Base-by-base conservation (phyloP, 164 flowering plant species). In the Piper betle region DNA sequence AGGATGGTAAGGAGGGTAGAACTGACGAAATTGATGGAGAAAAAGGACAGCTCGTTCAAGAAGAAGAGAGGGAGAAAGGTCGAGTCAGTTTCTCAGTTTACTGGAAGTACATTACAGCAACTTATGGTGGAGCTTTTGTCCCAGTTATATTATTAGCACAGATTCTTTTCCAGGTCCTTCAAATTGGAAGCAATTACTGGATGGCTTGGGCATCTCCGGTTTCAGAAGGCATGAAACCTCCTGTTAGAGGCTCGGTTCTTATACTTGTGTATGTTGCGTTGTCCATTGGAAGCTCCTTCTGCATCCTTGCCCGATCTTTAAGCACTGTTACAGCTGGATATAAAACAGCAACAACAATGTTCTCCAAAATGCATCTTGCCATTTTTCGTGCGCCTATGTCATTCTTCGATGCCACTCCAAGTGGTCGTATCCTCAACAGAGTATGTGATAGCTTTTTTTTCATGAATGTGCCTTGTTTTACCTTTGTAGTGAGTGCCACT, bases 1-100 rank as follows among this genome's bases (percentile, higher is more conserved):
- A 57, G 48, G 62, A 20, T 52, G 71, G 55, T 39, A 65, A 38
- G 33, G 63, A 63, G 62, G 69, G 66, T 55, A 75, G 74, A 69
- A 62, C 52, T 46, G 84, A 79, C 57, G 85, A 77, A 19, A 60
- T 39, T 39, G 74, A 18, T 4, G 81, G 55, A 60, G 66, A 64
- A 20, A 78, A 82, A 69, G 82, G 78, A 19, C 98, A 92, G 72
- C 72, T 93, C 64, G 83, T 89, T 57, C 84, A 87, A 74, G 96
- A 92, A 73, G 98, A 92, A 82, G 98, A 92, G 69, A 79, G 96
- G 69, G 94, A 87, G 81, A 87, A 85, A 75, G 98, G 98, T 1
- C 77, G 63, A 65, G 94, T 93, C 64, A 93, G 88, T 50, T 60
- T 84, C 46, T 65, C 72, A 33, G 96, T 93, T 17, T 93, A 93